phyloP scores from a whole-genome alignment of 2,329 filamentous ascomycete species.

The Ascochyta lentis region DNA sequence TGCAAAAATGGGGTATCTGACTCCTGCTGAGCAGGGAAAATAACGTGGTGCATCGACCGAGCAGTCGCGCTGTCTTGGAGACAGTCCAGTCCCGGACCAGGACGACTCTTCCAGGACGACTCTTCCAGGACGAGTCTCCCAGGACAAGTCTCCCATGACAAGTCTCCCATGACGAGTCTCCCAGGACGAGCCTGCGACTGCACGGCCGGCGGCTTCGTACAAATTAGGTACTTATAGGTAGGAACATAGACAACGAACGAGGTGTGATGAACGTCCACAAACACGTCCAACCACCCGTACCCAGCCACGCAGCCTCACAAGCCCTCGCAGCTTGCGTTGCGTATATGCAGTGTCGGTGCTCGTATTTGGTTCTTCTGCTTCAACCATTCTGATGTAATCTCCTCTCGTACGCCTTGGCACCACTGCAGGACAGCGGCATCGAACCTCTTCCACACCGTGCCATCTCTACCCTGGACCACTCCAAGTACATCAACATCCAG shows the following conservation, averaged over 20 bases:
- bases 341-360: constrained; percentile 49
- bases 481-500: constrained; percentile 85
- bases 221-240: constrained; percentile 28
- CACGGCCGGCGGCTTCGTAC: constrained; percentile 22
- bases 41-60: constrained; percentile 2
- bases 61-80: not conserved
- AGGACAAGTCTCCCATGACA: not conserved
- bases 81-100: constrained; percentile 7
- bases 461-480: constrained; percentile 76
- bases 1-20: constrained; percentile 33
- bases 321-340: constrained; percentile 42
- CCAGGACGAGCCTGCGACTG: not conserved
- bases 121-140: not conserved
- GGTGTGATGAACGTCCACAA: constrained; percentile 17
- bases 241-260: constrained; percentile 39
- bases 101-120: not conserved
- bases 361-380: constrained; percentile 48
- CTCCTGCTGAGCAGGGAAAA: constrained; percentile 20
- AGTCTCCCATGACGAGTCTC: not conserved
- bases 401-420: constrained; percentile 81
- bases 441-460: constrained; percentile 78
- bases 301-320: constrained; percentile 18
- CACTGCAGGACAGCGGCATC: constrained; percentile 83
- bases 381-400: constrained; percentile 77
- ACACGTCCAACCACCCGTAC: constrained; percentile 5